Evolutionary conservation across 2,329 filamentous ascomycete genomes (phyloP).

Genomic region (Exophiala spinifera): DNA sequence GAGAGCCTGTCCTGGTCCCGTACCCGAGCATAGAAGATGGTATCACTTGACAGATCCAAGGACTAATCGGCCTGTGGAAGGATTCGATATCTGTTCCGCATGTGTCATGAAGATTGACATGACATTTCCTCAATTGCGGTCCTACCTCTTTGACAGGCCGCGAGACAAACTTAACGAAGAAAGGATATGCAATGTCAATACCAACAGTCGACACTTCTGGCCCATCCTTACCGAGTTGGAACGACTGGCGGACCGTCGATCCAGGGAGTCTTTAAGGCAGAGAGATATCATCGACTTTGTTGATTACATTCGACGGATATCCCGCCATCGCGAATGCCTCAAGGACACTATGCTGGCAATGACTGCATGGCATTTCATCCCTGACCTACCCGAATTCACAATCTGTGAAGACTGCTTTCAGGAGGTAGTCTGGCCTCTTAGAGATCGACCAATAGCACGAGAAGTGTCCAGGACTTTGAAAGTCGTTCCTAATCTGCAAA

Average conservation of each 20-base stretch:
- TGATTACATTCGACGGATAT: conserved; percentile 60
- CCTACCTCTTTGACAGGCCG: conserved; percentile 23
- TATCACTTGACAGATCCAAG: conserved; percentile 69
- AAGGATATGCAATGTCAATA: conserved; percentile 68
- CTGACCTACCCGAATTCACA: conserved; percentile 70
- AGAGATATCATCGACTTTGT: conserved; percentile 62
- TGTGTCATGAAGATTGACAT: conserved; percentile 71
- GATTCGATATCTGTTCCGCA: conserved; percentile 71
- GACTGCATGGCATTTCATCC: conserved; percentile 73
- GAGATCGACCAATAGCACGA: conserved; percentile 56
- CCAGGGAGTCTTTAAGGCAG: conserved; percentile 34
- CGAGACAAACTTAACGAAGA: conserved; percentile 42
- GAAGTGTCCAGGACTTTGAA: conserved; percentile 64
- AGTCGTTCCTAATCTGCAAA: conserved; percentile 52
- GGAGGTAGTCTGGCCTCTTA: conserved; percentile 69
- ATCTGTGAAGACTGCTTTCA: conserved; percentile 87
- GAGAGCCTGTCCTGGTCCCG: conserved; percentile 57
- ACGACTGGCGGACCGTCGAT: conserved; percentile 48
- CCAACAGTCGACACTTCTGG: conserved; percentile 55
- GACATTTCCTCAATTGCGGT: conserved; percentile 67
- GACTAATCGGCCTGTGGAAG: conserved; percentile 60
- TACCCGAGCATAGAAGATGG: conserved; percentile 64
- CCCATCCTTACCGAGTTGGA: conserved; percentile 57
- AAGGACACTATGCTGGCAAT: conserved; percentile 61
- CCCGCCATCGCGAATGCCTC: conserved; percentile 60